These are phyloP conservation scores for Coniochaeta hoffmannii DNA, from an alignment of 2,329 filamentous ascomycete genomes.

Conservation along the genomic window DNA sequence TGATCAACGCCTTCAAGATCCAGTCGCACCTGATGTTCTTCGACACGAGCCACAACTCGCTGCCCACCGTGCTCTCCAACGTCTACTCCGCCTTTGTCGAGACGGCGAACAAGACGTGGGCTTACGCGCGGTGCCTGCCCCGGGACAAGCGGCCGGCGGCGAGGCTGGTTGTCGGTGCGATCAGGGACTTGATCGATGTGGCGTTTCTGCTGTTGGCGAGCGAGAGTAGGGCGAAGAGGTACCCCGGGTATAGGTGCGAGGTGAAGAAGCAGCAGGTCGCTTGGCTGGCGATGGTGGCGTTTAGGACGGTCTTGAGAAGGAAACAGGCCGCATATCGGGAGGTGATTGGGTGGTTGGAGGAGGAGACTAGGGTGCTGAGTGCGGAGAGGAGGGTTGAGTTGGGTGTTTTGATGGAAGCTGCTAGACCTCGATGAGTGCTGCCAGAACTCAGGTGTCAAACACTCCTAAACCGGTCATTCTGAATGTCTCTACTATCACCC, in stretches of 20 bases:
- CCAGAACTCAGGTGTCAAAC: too few relatives aligned
- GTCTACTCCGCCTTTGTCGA: constrained; percentile 69
- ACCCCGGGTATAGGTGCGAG: constrained; percentile 48
- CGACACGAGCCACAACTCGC: constrained; percentile 70
- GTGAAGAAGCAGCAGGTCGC: constrained; percentile 52
- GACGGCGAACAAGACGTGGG: constrained; percentile 68
- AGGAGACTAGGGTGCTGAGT: constrained; percentile 22
- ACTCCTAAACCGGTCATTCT: too few relatives aligned
- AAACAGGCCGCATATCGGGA: constrained; percentile 64
- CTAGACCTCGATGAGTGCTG: too few relatives aligned
- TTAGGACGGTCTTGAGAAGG: constrained; percentile 55
- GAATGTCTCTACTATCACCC: too few relatives aligned
- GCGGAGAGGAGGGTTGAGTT: neutral
- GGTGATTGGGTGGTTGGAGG: constrained; percentile 62
- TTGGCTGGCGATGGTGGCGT: constrained; percentile 65
- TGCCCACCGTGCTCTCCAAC: constrained; percentile 62
- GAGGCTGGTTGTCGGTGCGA: constrained; percentile 60
- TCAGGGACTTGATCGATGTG: constrained; percentile 58
- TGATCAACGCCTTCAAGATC: constrained; percentile 71
- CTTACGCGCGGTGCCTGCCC: constrained; percentile 53
- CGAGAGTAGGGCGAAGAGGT: constrained; percentile 33
- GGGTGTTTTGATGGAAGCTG: neutral
- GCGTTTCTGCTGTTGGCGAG: constrained; percentile 58
- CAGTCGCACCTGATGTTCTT: constrained; percentile 80
- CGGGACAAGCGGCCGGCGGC: constrained; percentile 45